Evolutionary conservation across 2,329 filamentous ascomycete genomes (phyloP).

Genomic region (Ramichloridium luteum): DNA sequence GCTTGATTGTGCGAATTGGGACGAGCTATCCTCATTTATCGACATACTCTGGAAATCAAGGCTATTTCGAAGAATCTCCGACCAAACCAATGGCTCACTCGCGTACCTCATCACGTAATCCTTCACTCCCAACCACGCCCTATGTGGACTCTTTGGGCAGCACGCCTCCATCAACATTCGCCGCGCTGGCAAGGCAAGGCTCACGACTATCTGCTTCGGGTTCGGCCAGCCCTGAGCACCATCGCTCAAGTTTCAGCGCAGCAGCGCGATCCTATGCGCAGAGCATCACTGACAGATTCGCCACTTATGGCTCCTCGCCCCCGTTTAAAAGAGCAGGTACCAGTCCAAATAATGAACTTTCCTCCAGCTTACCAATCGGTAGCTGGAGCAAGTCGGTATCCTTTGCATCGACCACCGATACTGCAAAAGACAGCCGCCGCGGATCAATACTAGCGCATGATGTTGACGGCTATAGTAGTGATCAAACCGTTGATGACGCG

Average conservation of each 20-base stretch:
- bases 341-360: conserved; percentile 21
- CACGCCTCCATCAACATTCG: conserved; percentile 19
- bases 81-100: conserved; percentile 12
- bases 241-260: conserved; percentile 23
- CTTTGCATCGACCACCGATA: conserved; percentile 24
- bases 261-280: conserved; percentile 24
- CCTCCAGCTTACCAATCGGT: conserved; percentile 22
- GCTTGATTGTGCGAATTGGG: conserved; percentile 3
- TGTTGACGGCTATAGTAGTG: conserved; percentile 22
- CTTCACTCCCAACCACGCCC: conserved; percentile 21
- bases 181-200: conserved; percentile 13
- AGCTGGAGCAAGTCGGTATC: conserved; percentile 34
- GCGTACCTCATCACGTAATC: conserved; percentile 14
- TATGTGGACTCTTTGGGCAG: conserved; percentile 19
- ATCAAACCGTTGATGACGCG: conserved; percentile 26
- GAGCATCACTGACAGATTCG: conserved; percentile 23
- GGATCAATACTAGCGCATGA: conserved; percentile 18
- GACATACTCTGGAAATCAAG: too few species aligned
- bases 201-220: conserved; percentile 16
- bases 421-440: conserved; percentile 20
- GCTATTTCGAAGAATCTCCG: conserved; percentile 8
- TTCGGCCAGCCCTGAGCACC: conserved; percentile 21
- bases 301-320: conserved; percentile 22
- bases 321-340: conserved; percentile 15
- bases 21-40: too few species aligned